Base-by-base conservation (phyloP, 1,139 yeast species). In the Yamadazyma buinensis region DNA sequence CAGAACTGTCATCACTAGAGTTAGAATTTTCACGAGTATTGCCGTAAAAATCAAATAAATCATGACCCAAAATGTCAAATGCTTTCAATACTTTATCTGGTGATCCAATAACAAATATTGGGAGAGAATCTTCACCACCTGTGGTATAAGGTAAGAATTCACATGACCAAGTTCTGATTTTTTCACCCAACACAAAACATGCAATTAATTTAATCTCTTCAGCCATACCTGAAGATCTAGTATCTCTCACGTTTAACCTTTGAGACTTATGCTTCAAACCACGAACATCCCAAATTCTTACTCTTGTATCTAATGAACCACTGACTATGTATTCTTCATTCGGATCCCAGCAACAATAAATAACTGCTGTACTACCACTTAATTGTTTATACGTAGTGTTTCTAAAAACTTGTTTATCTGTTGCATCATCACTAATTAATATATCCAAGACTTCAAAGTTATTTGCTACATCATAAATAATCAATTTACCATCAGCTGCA, bases 21-120 rank as follows among this genome's bases (percentile, higher is more conserved):
- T 10, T 18, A 26, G 35, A 28, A 26, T 41, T 40, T n/a, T 55
- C 63, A 30, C 64, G 68, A 3, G 64, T 56, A 38, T 65, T 67
- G 14, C 63, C 64, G 41, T 67, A 67, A 43, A 69, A 69, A 43
- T 69, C 75, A 47, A 66, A 65, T 10, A 68, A 43, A 39, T 67
- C 73, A 3, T 45, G 47, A 5, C 75, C 74, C 15, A 60, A 56
- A 17, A 74, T 49, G 45, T 80, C 76, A 62, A 75, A 84, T 11
- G 84, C 71, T 23, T 76, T 73, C 38, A 87, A 72, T 32, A 76
- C 80, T 43, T 80, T 79, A 53, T 86, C 96, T 0, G 90, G 87
- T 1, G 92, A 79, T 0, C 95, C 94, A 15, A 84, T 67, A 9
- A 86, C 67, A 42, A 85, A 81, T 38, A 71, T 73, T 15, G 79